Base-by-base conservation (phyloP, 345 rosid species). In the Anacardium occidentale region DNA sequence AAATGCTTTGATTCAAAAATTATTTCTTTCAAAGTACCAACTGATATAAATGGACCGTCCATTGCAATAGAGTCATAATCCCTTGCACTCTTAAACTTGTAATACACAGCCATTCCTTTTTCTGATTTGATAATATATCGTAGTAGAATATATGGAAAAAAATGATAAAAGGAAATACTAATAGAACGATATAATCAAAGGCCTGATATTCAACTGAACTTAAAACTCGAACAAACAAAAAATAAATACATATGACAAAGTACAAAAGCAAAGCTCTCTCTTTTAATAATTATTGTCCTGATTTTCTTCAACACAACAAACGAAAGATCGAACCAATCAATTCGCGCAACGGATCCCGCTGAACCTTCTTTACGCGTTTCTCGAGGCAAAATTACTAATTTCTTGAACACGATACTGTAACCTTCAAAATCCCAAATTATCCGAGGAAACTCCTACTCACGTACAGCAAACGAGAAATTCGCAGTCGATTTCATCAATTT, bases 61-160 rank as follows among this genome's bases (percentile, higher is more conserved):
- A 96, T 83, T 69, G 89, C 66, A 62, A 96, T 83, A 58, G 98
- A 87, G 86, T 96, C 98, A 78, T 85, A 96, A 80, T 86, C 98
- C 91, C 85, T 87, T 66, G 99, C 99, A 89, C 99, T 96, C 93
- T 96, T 93, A 85, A 93, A 96, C 85, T 96, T 96, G 89, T 93
- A 96, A 89, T 93, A 91, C 42, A 96, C 97, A 77, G 99, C 96
- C 99, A 96, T 96, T 74, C 72, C 40, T 77, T 55, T 68, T 75
- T 70, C 70, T 75, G 71, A 44, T 75, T 73, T 74, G 73, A 68
- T 74, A 66, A 66, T 26, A 69, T 40, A 56, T 57, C 42, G 73
- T 54, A 75, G 63, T 45, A 68, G 59, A 70, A 66, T 29, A n/a
- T 34, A 54, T 65, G 66, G 64, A 71, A 57, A 29, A 29, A 29